Conservation (phyloP, 495 filamentous ascomycete species). For the Lophiotrema nucula region DNA sequence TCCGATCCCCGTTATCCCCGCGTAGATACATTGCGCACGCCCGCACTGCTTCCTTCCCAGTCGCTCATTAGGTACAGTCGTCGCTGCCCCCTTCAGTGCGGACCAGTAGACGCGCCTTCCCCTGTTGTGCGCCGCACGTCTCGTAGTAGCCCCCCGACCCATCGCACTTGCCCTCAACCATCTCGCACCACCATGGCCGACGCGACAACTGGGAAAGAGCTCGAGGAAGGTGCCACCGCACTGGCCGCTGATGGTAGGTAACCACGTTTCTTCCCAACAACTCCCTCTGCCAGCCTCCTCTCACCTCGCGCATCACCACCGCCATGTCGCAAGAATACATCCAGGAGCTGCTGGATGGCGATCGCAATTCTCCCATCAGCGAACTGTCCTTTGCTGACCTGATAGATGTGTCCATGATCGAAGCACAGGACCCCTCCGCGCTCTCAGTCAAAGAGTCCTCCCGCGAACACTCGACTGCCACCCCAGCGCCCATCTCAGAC, state of each 20-base stretch:
- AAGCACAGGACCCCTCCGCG: slow-evolving; percentile 20
- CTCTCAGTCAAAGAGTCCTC: slow-evolving; percentile 38
- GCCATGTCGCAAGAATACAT: background rate
- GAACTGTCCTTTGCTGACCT: background rate
- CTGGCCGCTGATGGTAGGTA: background rate
- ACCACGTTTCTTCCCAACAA: slow-evolving; percentile 25
- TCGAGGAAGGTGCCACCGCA: slow-evolving; percentile 12
- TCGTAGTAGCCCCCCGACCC: slow-evolving; percentile 4
- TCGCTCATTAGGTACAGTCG: background rate
- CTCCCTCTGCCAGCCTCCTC: background rate
- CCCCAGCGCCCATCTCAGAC: slow-evolving; percentile 63
- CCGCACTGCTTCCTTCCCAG: background rate
- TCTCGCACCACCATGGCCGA: slow-evolving; percentile 18
- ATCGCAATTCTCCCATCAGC: too few species aligned
- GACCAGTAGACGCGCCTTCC: slow-evolving; percentile 14
- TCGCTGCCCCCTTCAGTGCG: background rate
- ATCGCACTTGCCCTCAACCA: slow-evolving; percentile 8
- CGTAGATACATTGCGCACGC: background rate
- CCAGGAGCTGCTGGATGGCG: background rate
- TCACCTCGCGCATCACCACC: too few species aligned
- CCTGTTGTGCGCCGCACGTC: background rate
- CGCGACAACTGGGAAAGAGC: slow-evolving; percentile 10
- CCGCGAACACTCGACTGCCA: slow-evolving; percentile 49
- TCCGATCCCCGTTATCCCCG: background rate
- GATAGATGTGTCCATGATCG: slow-evolving; percentile 53